phyloP scores from a whole-genome alignment of 2,329 filamentous ascomycete species.

The Scedosporium apiospermum region DNA sequence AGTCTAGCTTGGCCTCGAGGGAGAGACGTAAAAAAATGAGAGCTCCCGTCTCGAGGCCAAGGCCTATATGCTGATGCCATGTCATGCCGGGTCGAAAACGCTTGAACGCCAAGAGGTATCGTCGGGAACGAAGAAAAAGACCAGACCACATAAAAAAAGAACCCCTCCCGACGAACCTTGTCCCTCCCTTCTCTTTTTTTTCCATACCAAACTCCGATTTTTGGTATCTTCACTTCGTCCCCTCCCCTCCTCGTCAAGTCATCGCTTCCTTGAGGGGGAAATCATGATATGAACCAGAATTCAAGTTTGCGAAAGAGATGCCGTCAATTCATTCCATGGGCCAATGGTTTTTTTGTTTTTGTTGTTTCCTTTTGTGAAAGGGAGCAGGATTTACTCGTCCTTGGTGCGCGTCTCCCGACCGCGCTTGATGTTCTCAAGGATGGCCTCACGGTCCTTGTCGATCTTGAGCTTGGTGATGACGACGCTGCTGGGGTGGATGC shows the following conservation, averaged over 20 bases:
- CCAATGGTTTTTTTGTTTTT: slow-evolving; percentile 5
- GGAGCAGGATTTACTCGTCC: slow-evolving; percentile 36
- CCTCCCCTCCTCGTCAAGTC: slow-evolving; percentile 1
- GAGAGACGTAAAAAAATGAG: not conserved
- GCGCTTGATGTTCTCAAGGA: slow-evolving; percentile 74
- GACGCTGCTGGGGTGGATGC: slow-evolving; percentile 93
- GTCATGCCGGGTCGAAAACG: slow-evolving; percentile 1
- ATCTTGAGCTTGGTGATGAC: slow-evolving; percentile 99
- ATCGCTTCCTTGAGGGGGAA: not conserved
- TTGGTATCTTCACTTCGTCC: not conserved
- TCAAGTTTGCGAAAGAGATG: slow-evolving; percentile 1
- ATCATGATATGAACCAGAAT: not conserved
- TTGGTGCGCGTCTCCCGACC: slow-evolving; percentile 70
- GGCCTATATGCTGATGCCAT: not conserved
- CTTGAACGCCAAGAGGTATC: slow-evolving; percentile 4
- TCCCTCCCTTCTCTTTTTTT: not conserved
- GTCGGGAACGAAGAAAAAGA: not conserved
- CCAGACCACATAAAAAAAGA: not conserved
- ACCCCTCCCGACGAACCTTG: not conserved
- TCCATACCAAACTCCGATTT: not conserved
- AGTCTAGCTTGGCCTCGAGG: not conserved
- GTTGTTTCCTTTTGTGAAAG: slow-evolving; percentile 3
- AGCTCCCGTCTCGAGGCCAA: not conserved
- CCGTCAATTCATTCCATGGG: slow-evolving; percentile 7
- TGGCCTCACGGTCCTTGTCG: slow-evolving; percentile 87